Base-by-base conservation (phyloP, 352 stramenopile species). In the Phytophthora multivora region DNA sequence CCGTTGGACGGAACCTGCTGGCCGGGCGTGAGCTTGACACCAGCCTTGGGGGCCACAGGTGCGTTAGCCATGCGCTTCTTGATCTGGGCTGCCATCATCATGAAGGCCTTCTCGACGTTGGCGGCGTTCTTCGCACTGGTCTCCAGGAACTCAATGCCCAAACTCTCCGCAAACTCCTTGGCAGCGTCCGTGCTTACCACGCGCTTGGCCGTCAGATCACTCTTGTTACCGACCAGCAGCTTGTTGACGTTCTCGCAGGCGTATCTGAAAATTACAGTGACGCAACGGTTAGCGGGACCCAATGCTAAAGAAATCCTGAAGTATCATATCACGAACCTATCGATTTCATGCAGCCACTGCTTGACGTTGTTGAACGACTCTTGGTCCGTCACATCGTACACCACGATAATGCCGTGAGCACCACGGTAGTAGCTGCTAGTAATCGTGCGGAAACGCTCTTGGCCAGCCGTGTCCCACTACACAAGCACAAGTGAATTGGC, bases 361-460 rank as follows among this genome's bases (percentile, higher is more conserved):
- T 98, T 98, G 21, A 99, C 96, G 67, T 99, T 97, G 75, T 98
- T 95, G 81, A 98, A 98, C 5, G 92, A 98, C 71, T 98, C 95
- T 39, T 94, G 83, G 79, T 99, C 96, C 51, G 97, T 99, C 38
- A 99, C 96, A 67, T 99, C 98, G 77, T 99, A 99, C 61, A 99
- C 97, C 12, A 99, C 89, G 59, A 99, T 99, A 77, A 99, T 99
- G 41, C 98, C 98, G 73, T 99, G 95, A 15, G 98, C 97, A 63
- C 96, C 96, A 62, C 98, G 93, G 86, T 99, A 99, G 83, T 99
- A 99, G 31, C 82, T 97, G 68, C 89, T 98, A 53, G 98, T 99
- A 77, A 99, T 99, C 31, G 97, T 99, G 64, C 98, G 95, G 89
- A 99, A 99, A 64, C 97, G 93, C 76, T 99, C 98, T 83, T 99